Base-by-base conservation (phyloP, 1,284 basidiomycete genomes). In the Sporisorium sorghi region DNA sequence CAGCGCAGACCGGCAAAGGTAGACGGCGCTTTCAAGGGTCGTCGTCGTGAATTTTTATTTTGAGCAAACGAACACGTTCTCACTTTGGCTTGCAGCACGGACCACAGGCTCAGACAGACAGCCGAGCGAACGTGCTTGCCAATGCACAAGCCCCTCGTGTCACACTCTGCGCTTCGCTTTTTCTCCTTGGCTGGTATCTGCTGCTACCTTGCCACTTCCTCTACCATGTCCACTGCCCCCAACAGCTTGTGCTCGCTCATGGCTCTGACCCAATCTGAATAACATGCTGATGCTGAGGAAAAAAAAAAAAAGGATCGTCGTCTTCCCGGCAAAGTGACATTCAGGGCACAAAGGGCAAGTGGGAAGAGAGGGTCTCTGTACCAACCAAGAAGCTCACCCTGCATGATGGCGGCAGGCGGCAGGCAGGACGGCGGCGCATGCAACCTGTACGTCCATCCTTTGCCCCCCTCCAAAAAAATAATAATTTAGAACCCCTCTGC, bases 51-150 rank as follows among this genome's bases (percentile, higher is more conserved):
- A n/a, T n/a, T n/a, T n/a, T n/a, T n/a, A n/a, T n/a, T n/a, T n/a
- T n/a, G n/a, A n/a, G n/a, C n/a, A n/a, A n/a, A n/a, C n/a, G 56
- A 56, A 64, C 67, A 70, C 67, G 67, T 70, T 70, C 67, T 46
- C 59, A 55, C 17, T 32, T 44, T 47, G 33, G 26, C 35, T n/a
- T 46, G 35, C 43, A 58, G 67, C 67, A 60, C 60, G 48, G 56
- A 46, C 64, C 64, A 67, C 37, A 17, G 14, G n/a, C n/a, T n/a
- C n/a, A n/a, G n/a, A n/a, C n/a, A n/a, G n/a, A n/a, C 6, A 52
- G 64, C 58, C 65, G 58, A 68, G 68, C 47, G 58, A 71, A 71
- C 61, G 68, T 65, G 68, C 54, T n/a, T n/a, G n/a, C n/a, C n/a
- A n/a, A 53, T 12, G 56, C 28, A 40, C 14, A 46, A 53, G 28